Base-by-base conservation (phyloP, 768 basidiomycete genomes). In the Auricularia sp. region DNA sequence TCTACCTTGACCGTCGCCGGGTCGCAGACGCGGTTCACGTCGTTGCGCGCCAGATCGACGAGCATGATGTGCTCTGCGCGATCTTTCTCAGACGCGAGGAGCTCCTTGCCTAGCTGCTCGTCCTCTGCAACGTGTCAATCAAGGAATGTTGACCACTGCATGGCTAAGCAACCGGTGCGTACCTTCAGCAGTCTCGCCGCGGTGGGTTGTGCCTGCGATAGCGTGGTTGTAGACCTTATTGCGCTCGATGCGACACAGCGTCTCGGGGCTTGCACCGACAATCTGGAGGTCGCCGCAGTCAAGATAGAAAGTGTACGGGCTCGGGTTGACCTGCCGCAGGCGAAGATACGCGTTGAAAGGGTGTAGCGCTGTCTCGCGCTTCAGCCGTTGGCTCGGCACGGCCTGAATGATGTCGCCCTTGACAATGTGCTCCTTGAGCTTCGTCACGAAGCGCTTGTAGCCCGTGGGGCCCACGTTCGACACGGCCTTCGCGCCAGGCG, bases 41-140 rank as follows among this genome's bases (percentile, higher is more conserved):
- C 97, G 78, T 99, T 99, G 18, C 97, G 82, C 6, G 97, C 97
- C 65, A 99, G 83, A 76, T 99, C 97, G 64, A 98, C 93, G 65
- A 99, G 86, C 97, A 98, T 98, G 74, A 98, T 94, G 73, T 99
- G 96, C 73, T 99, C 97, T 51, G 97, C 94, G 36, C 92, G 83
- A 72, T 99, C 97, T 75, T 99, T 99, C 70, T 92, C 91, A 0
- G 94, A 97, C 29, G 85, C 81, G 37, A 87, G 77, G 14, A 99
- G 81, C 42, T 85, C 83, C 16, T 85, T 81, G 8, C 89, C 89
- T 5, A 98, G 79, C 66, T 79, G 77, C 65, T 85, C 85, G 73
- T 99, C 97, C 89, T 99, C 97, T 98, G 72, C n/a, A 37, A 47
- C 18, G 36, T 7, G 8, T 44, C 33, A 14, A 69, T 44, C 33